A percentile compares a stretch with the other conserved stretches of the same genome.
These are phyloP conservation scores for Botrytis fragariae DNA, from an alignment of 2,329 filamentous ascomycete species.

Conservation along the genomic window DNA sequence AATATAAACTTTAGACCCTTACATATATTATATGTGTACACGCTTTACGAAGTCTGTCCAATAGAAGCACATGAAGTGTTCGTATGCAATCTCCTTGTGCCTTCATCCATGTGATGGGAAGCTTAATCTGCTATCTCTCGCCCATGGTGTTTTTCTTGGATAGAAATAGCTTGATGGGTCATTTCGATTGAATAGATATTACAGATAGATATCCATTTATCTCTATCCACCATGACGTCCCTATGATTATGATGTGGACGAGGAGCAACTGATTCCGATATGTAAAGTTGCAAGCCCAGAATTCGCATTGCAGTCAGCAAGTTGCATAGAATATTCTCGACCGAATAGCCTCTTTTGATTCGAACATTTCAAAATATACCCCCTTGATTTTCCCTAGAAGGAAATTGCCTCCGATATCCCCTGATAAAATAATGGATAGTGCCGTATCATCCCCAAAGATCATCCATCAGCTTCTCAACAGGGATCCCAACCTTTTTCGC, in stretches of 20 bases:
- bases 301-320: neutral
- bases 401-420: neutral
- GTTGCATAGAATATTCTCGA: neutral
- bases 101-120: no score
- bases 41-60: neutral
- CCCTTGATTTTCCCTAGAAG: neutral
- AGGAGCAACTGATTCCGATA: neutral
- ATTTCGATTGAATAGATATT: neutral
- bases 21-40: neutral
- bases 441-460: neutral
- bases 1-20: no score
- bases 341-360: no score
- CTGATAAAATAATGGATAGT: neutral
- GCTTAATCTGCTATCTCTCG: no score
- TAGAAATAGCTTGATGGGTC: no score
- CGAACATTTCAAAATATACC: fast-evolving
- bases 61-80: neutral
- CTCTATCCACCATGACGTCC: neutral
- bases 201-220: neutral
- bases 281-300: neutral
- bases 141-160: no score
- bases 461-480: neutral
- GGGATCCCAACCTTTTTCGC: neutral
- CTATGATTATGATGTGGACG: neutral
- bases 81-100: no score